Evolutionary conservation across 345 rosid species (phyloP), one percentile per base, ranked within the genome.

Genomic region (Nasturtium officinale): DNA sequence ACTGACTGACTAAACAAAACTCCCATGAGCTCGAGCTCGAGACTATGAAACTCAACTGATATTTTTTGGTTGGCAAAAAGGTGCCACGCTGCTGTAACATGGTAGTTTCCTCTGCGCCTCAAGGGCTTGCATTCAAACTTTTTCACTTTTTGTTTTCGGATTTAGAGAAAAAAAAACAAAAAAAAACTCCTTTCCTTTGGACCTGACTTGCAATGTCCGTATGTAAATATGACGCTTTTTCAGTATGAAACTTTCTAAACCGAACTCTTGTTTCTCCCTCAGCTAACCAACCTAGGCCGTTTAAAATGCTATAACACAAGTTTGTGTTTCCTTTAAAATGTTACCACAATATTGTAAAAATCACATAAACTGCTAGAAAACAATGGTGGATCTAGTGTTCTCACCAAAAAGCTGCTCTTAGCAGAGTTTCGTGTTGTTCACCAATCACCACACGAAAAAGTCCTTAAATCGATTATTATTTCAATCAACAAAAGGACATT

Each of bases 1-100:
- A 83, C 68, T 7, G 87, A 83, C 73, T 81, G 77, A 78, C 28
- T 29, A 46, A 70, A 38, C 35, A 37, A 9, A 12, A 47, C 67
- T 64, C 18, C 12, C 40, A 38, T 54, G 45, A 76, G 60, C 18
- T 56, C 38, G 53, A 76, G 60, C 26, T 56, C 13, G 59, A 47
- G 54, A 38, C 71, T n/a, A n/a, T 1, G 37, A 23, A 71, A 71
- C 56, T 42, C 25, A 5, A 7, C 2, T 23, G 55, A 28, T 37
- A 35, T 35, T 76, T 64, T 70, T 69, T 69, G 60, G 76, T 25
- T 45, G 61, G 71, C 71, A 53, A 59, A 28, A 67, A n/a, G 0
- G 47, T 66, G 73, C 60, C 45, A 57, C 7, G 12, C 32, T 73
- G 50, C n/a, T 33, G 56, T 73, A 42, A 12, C 20, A 37, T 72